Percentiles rank a stretch among this genome's conserved stretches.
phyloP scores from a whole-genome alignment of 495 filamentous ascomycete species.

The Talaromyces adpressus region DNA sequence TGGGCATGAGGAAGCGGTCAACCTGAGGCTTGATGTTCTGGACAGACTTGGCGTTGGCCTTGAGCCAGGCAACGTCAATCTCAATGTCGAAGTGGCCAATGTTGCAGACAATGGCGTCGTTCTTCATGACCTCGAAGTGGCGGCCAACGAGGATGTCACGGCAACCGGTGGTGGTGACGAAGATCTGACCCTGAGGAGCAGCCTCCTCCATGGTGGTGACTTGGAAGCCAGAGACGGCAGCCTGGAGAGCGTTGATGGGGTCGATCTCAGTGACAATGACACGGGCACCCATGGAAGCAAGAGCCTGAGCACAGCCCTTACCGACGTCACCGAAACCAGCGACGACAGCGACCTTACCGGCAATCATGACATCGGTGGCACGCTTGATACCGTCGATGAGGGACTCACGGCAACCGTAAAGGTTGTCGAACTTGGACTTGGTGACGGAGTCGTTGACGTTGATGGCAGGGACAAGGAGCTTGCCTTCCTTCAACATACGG shows the following conservation, averaged over 20 bases:
- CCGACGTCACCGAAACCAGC: slow-evolving; percentile 98
- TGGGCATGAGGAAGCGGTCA: slow-evolving; percentile 92
- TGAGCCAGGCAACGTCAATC: slow-evolving; percentile 99
- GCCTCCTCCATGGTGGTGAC: slow-evolving; percentile 98
- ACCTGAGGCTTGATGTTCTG: slow-evolving; percentile 99
- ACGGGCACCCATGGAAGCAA: slow-evolving; percentile 93
- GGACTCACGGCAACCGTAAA: slow-evolving; percentile 98
- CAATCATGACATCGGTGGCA: slow-evolving; percentile 99
- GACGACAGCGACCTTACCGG: slow-evolving; percentile 95
- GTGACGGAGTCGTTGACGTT: slow-evolving; percentile 99
- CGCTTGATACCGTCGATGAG: slow-evolving; percentile 99
- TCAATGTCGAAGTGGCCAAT: slow-evolving; percentile 99
- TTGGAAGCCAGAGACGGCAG: slow-evolving; percentile 93
- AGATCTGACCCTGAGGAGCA: slow-evolving; percentile 83
- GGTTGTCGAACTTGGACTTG: slow-evolving; percentile 99
- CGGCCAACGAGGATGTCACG: slow-evolving; percentile 86
- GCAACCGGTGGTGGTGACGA: slow-evolving; percentile 98
- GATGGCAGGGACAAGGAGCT: slow-evolving; percentile 90
- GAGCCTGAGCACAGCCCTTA: slow-evolving; percentile 95
- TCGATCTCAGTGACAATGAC: slow-evolving; percentile 96
- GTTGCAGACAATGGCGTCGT: slow-evolving; percentile 99
- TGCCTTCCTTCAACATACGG: slow-evolving; percentile 88
- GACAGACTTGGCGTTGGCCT: slow-evolving; percentile 84
- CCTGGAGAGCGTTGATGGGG: slow-evolving; percentile 99
- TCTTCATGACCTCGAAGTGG: slow-evolving; percentile 96